Base-by-base conservation (phyloP, 202 grass and related monocot species). In the Dendrocalamus latiflorus region DNA sequence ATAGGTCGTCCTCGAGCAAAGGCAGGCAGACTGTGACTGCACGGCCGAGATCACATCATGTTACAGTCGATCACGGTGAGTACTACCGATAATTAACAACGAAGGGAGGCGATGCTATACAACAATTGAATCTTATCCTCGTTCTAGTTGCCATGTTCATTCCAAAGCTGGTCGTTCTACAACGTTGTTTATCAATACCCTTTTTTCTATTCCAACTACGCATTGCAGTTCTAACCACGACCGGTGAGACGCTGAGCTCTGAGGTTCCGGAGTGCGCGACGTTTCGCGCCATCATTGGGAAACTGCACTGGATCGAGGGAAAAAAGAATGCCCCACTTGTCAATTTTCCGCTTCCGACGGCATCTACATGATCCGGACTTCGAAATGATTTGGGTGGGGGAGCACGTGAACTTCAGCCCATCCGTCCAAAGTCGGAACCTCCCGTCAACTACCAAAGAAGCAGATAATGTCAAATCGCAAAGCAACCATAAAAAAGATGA, bases 401-500 rank as follows among this genome's bases (percentile, higher is more conserved):
- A 65, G 75, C 87, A 82, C 77, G 77, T 85, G 87, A 85, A 85
- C 15, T 36, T 69, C 33, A 63, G 42, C 75, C 26, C 26, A 28
- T 28, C 26, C 26, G 26, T 28, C 28, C 50, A 33, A 33, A 33
- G 30, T 33, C 30, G 30, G 30, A 33, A 33, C 30, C 30, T 33
- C 33, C 33, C 33, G 33, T 34, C 33, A 34, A 34, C 33, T 34
- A 34, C 33, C 33, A 34, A 34, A 34, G 33, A 34, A 5, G 5
- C 4, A 36, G 34, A 6, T 36, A 4, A 5, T 36, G 34, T 36
- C 34, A 36, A 36, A 36, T 36, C 34, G 34, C 20, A 11, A 44
- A 2, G 36, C 24, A 69, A 5, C 62, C 15, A 49, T 37, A 24
- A 57, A 79, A 38, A 38, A 26, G 2, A 11, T 38, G 28, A 12